Conservation (phyloP, 2,329 filamentous ascomycete species). For the Epichloe brachyelytri region DNA sequence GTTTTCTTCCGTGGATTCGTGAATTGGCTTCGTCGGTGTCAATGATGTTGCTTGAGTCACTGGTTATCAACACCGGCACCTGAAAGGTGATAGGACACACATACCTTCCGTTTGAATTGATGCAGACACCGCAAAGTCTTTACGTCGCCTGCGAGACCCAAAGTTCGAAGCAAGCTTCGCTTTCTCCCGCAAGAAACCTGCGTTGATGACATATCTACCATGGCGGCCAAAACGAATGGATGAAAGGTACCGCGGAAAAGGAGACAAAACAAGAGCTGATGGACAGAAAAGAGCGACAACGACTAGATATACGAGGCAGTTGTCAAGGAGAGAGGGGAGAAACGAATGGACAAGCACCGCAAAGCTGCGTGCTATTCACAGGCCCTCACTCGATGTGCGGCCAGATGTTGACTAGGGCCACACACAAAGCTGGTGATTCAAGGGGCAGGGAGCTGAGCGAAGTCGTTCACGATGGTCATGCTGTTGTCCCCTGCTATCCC, state of each 20-base stretch:
- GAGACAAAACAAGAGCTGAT: not conserved
- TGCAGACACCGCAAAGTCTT: conserved; percentile 8
- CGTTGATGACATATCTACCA: conserved; percentile 14
- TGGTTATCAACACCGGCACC: not conserved
- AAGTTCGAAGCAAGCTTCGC: conserved; percentile 16
- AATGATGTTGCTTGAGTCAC: not conserved
- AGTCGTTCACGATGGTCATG: conserved; percentile 2
- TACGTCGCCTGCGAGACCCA: conserved; percentile 15
- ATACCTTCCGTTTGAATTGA: conserved; percentile 10
- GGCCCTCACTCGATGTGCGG: not conserved
- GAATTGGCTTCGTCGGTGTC: not conserved
- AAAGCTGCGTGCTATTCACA: conserved; percentile 2
- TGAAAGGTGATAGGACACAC: not conserved
- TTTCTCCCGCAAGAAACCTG: conserved; percentile 19
- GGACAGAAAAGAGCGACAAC: conserved; percentile 2
- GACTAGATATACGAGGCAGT: conserved; percentile 1
- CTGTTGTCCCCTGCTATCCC: not conserved
- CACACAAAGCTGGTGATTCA: conserved; percentile 2
- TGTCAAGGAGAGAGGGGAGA: not conserved
- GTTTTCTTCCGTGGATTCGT: not conserved
- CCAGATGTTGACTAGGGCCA: not conserved
- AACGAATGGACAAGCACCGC: conserved; percentile 6
- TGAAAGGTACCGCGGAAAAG: not conserved
- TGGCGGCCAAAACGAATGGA: conserved; percentile 3
- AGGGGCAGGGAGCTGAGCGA: not conserved